Percentiles rank a stretch among this genome's conserved stretches.
phyloP scores from a whole-genome alignment of 1,139 yeast species.

The Protomyces inundatus region DNA sequence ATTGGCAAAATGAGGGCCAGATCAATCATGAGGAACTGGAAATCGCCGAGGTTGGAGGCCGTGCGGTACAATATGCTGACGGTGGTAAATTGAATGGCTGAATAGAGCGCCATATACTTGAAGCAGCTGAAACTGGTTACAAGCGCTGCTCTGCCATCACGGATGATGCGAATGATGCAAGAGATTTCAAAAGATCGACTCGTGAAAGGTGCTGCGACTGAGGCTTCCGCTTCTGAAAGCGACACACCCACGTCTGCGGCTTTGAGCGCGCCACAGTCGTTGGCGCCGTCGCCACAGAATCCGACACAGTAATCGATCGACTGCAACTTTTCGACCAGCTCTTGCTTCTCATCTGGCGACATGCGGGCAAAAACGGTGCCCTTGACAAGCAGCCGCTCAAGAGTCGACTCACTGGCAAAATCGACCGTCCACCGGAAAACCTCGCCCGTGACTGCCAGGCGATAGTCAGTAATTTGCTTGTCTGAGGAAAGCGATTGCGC shows the following conservation, averaged over 20 bases:
- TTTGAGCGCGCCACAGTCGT: slow-evolving; percentile 95
- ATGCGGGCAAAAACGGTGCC: slow-evolving; percentile 85
- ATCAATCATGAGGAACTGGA: slow-evolving; percentile 91
- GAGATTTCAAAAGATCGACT: slow-evolving; percentile 83
- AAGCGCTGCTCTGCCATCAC: slow-evolving; percentile 89
- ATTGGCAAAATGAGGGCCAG: slow-evolving; percentile 82
- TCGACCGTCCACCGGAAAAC: slow-evolving; percentile 70
- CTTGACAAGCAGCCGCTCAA: slow-evolving; percentile 61
- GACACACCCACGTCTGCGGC: slow-evolving; percentile 98
- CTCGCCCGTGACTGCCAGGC: slow-evolving; percentile 87
- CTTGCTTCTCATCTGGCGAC: slow-evolving; percentile 99
- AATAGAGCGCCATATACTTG: slow-evolving; percentile 94
- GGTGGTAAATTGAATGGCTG: slow-evolving; percentile 90
- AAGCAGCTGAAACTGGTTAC: slow-evolving; percentile 95
- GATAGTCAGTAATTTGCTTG: slow-evolving; percentile 15
- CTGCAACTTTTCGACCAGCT: slow-evolving; percentile 81
- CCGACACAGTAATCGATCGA: slow-evolving; percentile 85
- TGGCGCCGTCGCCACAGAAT: slow-evolving; percentile 87
- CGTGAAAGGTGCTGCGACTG: slow-evolving; percentile 98
- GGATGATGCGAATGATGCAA: slow-evolving; percentile 83
- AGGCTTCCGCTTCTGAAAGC: slow-evolving; percentile 93
- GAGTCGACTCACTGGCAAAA: slow-evolving; percentile 37
- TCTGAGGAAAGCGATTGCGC: slow-evolving; percentile 10
- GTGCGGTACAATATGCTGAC: slow-evolving; percentile 77
- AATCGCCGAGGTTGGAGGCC: slow-evolving; percentile 95